Evolutionary conservation across 2,329 filamentous ascomycete species (phyloP).

Genomic region (Hyphodiscus sp.): DNA sequence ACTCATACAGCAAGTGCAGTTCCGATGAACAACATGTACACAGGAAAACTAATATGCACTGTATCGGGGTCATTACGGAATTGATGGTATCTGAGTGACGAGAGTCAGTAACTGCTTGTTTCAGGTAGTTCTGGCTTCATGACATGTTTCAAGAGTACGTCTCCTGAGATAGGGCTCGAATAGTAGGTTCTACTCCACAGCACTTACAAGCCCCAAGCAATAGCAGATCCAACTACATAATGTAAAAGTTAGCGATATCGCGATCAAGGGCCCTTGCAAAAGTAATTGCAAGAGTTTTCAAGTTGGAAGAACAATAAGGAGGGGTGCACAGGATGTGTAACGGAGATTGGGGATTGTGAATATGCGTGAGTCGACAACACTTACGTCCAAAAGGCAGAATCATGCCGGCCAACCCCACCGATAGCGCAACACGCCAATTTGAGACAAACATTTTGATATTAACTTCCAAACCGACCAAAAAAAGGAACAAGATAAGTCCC

Average conservation of each 20-base stretch:
- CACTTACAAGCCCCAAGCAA: slow-evolving; percentile 62
- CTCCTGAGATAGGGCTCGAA: too few species aligned
- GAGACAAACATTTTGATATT: slow-evolving; percentile 69
- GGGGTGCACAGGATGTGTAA: too few species aligned
- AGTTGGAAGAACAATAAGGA: too few species aligned
- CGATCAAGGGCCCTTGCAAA: too few species aligned
- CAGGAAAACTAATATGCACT: slow-evolving; percentile 52
- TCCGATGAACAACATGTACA: slow-evolving; percentile 75
- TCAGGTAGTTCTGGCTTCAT: too few species aligned
- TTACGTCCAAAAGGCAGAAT: slow-evolving; percentile 64
- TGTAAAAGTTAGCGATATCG: too few species aligned
- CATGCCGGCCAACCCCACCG: slow-evolving; percentile 76
- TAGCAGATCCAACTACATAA: slow-evolving; percentile 56
- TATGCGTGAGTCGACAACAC: too few species aligned
- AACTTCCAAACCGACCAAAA: slow-evolving; percentile 82
- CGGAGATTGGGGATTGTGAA: too few species aligned
- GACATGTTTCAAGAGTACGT: too few species aligned
- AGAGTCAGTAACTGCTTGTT: too few species aligned
- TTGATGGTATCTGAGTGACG: slow-evolving; percentile 48
- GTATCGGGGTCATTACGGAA: slow-evolving; percentile 48
- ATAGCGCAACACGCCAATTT: slow-evolving; percentile 75
- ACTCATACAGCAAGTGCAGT: slow-evolving; percentile 64
- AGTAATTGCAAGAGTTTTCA: too few species aligned
- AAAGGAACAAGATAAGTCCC: slow-evolving; percentile 77
- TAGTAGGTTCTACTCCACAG: too few species aligned